Base-by-base conservation (phyloP, 306 rosid genomes). In the Quercus mongolica region DNA sequence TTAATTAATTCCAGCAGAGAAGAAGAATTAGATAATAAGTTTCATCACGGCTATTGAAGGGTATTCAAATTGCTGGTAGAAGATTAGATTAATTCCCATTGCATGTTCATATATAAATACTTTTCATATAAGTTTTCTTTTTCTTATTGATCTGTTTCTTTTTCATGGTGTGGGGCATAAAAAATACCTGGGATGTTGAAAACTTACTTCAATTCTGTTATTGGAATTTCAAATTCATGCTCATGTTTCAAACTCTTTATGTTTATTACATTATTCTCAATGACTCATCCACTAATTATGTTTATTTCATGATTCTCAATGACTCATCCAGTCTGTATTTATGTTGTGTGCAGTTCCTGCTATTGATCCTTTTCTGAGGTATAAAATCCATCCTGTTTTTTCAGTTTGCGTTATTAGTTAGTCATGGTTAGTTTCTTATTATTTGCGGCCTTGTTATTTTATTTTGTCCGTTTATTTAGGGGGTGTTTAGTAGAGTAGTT, bases 341-440 rank as follows among this genome's bases (percentile, higher is more conserved):
- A 87, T 88, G 97, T 85, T 94, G 71, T 89, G 97, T 74, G 98
- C 86, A 79, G 83, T 90, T 86, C 85, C 97, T 44, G 98, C 94
- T 56, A 86, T 90, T 74, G 94, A 92, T 84, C 97, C 98, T 79
- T 74, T 76, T 86, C 94, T 88, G 73, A 94, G 98, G 97, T 94
- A 86, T 83, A 31, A 11, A 21, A 74, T 75, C 75, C n/a, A 54
- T 23, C 20, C 28, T 68, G 41, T 85, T 85, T 64, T 70, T 15
- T 68, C 69, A 1, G 28, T 31, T 25, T 74, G 71, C 70, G 31
- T 26, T 26, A 69, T 73, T 44, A 19, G 17, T 41, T 61, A 64
- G 59, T 35, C 30, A 8, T 31, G 52, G 76, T 77, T 57, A 5
- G 56, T 69, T 71, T 78, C 85, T 82, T 33, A 76, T 74, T 11